Evolutionary conservation across 495 filamentous ascomycete genomes (phyloP).

Genomic region (Bacidia rubella): DNA sequence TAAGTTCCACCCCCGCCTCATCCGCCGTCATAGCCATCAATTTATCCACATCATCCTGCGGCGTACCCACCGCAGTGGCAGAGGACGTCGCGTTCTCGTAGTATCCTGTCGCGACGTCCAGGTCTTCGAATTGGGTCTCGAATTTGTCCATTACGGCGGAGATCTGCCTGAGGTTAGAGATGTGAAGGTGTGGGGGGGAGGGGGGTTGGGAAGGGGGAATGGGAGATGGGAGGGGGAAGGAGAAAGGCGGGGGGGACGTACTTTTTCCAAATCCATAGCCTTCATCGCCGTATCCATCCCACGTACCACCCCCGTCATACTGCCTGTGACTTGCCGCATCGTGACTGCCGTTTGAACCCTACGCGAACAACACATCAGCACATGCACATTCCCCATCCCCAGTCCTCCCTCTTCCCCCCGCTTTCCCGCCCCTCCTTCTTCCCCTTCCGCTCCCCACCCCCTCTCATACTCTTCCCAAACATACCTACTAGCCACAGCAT

Average conservation of each 20-base stretch:
- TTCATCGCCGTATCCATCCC: conserved; percentile 56
- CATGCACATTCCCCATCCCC: neutral
- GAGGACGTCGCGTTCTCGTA: conserved; percentile 71
- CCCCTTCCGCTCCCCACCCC: no score
- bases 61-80: conserved; percentile 60
- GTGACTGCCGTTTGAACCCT: conserved; percentile 53
- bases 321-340: conserved; percentile 49
- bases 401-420: no score
- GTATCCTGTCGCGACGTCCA: conserved; percentile 68
- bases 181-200: neutral
- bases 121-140: conserved; percentile 71
- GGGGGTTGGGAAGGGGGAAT: neutral
- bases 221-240: neutral
- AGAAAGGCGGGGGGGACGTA: neutral
- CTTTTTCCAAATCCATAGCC: conserved; percentile 21
- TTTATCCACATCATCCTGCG: conserved; percentile 72
- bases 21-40: conserved; percentile 69
- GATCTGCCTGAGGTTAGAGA: conserved; percentile 25
- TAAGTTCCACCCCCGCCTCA: conserved; percentile 65
- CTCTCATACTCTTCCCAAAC: no score
- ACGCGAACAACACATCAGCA: no score
- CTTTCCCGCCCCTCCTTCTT: no score
- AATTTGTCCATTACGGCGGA: conserved; percentile 61
- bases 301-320: conserved; percentile 49
- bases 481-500: conserved; percentile 39